These are phyloP conservation scores for Citrus inodora DNA, from an alignment of 345 rosid species.

Conservation along the genomic window DNA sequence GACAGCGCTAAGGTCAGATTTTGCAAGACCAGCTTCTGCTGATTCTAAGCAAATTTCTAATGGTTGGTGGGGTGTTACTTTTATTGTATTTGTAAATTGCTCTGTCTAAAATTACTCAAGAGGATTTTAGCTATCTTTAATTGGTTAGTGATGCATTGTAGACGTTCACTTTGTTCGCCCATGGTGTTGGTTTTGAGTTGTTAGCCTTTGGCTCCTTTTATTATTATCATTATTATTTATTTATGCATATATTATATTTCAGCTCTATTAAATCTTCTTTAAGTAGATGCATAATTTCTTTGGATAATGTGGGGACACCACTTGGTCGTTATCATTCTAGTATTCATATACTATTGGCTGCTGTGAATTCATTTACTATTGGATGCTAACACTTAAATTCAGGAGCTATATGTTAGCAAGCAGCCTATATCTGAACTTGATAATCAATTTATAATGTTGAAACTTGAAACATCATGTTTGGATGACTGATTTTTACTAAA, in stretches of 20 bases:
- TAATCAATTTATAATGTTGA: neutral
- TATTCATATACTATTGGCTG: neutral
- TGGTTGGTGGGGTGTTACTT: conserved; percentile 11
- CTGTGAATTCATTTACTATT: neutral
- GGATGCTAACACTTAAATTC: neutral
- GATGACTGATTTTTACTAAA: neutral
- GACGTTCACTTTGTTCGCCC: too few relatives aligned
- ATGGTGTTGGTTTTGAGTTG: too few relatives aligned
- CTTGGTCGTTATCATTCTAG: neutral
- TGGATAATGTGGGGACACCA: neutral
- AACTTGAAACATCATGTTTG: neutral
- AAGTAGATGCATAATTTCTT: too few relatives aligned
- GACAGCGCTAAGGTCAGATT: conserved; percentile 13
- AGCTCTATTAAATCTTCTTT: too few relatives aligned
- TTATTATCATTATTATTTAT: too few relatives aligned
- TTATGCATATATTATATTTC: too few relatives aligned
- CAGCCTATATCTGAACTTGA: neutral
- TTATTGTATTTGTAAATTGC: conserved; percentile 16
- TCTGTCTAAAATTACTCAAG: neutral
- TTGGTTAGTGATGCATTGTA: too few relatives aligned
- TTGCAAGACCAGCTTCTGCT: conserved; percentile 18
- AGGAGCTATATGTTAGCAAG: neutral
- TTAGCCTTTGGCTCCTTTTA: too few relatives aligned
- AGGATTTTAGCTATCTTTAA: neutral
- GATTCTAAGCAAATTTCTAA: conserved; percentile 24